A percentile compares a stretch with the other conserved stretches of the same genome.
Conservation (phyloP, 228 moss, liverwort and hornwort species). For the Sphagnum fallax region DNA sequence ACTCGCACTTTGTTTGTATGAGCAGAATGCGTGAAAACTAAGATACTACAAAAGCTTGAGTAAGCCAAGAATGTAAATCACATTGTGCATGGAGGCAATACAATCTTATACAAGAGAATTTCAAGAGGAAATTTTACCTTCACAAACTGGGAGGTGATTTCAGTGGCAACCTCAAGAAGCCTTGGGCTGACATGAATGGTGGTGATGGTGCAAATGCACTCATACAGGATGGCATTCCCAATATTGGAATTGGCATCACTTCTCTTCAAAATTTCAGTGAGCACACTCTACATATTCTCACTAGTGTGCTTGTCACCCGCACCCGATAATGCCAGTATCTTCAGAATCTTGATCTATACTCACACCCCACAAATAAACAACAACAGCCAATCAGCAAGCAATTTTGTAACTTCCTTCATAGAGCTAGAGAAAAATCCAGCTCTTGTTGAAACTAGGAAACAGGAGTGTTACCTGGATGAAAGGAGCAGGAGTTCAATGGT, state of each 20-base stretch:
- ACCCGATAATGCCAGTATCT: constrained; percentile 80
- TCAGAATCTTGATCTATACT: constrained; percentile 85
- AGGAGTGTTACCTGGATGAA: constrained; percentile 62
- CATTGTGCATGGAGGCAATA: too few relatives aligned
- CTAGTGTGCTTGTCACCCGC: constrained; percentile 69
- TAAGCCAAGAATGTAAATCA: too few relatives aligned
- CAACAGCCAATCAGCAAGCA: too few relatives aligned
- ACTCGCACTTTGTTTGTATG: too few relatives aligned
- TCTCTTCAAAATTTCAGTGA: constrained; percentile 66
- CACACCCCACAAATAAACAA: constrained; percentile 4
- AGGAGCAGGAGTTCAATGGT: constrained; percentile 84
- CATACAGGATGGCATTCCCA: constrained; percentile 78
- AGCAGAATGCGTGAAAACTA: too few relatives aligned
- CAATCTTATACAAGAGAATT: too few relatives aligned
- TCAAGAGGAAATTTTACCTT: constrained; percentile 34
- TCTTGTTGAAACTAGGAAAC: neutral
- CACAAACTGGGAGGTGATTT: constrained; percentile 85
- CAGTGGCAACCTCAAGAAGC: constrained; percentile 64
- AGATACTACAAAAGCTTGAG: too few relatives aligned
- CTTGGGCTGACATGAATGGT: constrained; percentile 52
- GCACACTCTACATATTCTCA: constrained; percentile 82
- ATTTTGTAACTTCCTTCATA: too few relatives aligned
- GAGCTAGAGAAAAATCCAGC: too few relatives aligned
- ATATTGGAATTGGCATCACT: constrained; percentile 50
- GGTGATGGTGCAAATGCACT: constrained; percentile 87